Evolutionary conservation across 2,329 filamentous ascomycete genomes (phyloP).

Genomic region (Dothideomycetes sp.): DNA sequence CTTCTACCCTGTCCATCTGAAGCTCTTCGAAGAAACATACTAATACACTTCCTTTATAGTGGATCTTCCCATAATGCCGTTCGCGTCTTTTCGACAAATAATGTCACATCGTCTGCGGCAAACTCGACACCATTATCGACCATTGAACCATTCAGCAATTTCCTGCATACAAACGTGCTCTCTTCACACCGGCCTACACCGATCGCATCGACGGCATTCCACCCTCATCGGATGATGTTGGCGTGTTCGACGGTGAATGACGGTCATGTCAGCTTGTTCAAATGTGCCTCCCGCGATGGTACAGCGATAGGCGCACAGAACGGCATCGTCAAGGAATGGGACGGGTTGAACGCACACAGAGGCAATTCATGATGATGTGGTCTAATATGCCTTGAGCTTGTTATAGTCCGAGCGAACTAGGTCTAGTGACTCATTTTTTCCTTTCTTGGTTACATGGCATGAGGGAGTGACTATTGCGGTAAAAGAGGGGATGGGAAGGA

Average conservation of each 20-base stretch:
- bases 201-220: conserved; percentile 85
- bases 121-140: conserved; percentile 56
- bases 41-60: conserved; percentile 4
- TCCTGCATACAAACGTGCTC: conserved; percentile 21
- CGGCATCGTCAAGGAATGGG: conserved; percentile 14
- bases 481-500: too few species aligned
- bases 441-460: too few species aligned
- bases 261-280: conserved; percentile 80
- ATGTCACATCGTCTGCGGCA: conserved; percentile 5
- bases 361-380: not conserved
- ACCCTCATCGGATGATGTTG: conserved; percentile 86
- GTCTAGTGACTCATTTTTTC: too few species aligned
- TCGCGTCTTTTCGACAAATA: conserved; percentile 17
- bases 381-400: too few species aligned
- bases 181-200: conserved; percentile 59
- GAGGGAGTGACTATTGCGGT: too few species aligned
- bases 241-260: conserved; percentile 81
- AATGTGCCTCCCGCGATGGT: conserved; percentile 20
- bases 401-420: too few species aligned
- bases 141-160: conserved; percentile 78
- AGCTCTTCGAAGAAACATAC: too few species aligned
- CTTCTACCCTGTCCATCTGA: not conserved
- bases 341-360: not conserved
- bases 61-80: conserved; percentile 17
- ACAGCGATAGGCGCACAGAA: conserved; percentile 1